phyloP scores from a whole-genome alignment of 2,329 filamentous ascomycete species.

The Arthrobotrys sinensis region DNA sequence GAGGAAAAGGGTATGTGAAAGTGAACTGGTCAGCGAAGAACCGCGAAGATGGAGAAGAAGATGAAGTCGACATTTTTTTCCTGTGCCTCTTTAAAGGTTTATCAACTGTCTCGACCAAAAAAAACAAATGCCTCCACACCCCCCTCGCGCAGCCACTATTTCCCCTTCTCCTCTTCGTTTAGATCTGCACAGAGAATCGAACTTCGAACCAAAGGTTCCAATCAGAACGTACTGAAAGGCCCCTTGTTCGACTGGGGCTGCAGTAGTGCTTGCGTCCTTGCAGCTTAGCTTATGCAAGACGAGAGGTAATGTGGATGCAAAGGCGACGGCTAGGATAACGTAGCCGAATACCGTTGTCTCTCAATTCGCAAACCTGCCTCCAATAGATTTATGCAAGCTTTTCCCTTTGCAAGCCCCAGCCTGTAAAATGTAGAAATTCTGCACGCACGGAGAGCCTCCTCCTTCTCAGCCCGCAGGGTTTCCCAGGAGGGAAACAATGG shows the following conservation, averaged over 20 bases:
- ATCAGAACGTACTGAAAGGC: constrained; percentile 28
- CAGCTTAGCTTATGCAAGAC: constrained; percentile 45
- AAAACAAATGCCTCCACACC: constrained; percentile 54
- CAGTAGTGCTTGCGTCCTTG: constrained; percentile 46
- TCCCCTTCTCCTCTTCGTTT: constrained; percentile 41
- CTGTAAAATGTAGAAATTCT: constrained; percentile 2
- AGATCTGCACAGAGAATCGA: constrained; percentile 48
- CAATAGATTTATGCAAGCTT: constrained; percentile 32
- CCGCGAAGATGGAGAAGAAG: constrained; percentile 52
- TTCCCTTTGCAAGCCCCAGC: constrained; percentile 28
- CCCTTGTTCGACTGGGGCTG: constrained; percentile 47
- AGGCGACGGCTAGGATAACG: constrained; percentile 43
- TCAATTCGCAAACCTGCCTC: constrained; percentile 32
- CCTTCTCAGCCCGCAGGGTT: constrained; percentile 17
- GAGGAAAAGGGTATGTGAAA: constrained; percentile 38
- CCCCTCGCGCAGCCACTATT: constrained; percentile 41
- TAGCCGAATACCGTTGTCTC: constrained; percentile 49
- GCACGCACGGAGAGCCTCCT: constrained; percentile 28
- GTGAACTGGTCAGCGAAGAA: constrained; percentile 45
- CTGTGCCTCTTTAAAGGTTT: constrained; percentile 50
- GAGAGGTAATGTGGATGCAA: constrained; percentile 28
- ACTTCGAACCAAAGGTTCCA: constrained; percentile 29
- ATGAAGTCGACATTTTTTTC: constrained; percentile 40
- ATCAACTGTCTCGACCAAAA: constrained; percentile 49
- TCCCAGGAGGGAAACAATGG: constrained; percentile 14